Base-by-base conservation (phyloP, 352 stramenopile species). In the Peronospora belbahrii region DNA sequence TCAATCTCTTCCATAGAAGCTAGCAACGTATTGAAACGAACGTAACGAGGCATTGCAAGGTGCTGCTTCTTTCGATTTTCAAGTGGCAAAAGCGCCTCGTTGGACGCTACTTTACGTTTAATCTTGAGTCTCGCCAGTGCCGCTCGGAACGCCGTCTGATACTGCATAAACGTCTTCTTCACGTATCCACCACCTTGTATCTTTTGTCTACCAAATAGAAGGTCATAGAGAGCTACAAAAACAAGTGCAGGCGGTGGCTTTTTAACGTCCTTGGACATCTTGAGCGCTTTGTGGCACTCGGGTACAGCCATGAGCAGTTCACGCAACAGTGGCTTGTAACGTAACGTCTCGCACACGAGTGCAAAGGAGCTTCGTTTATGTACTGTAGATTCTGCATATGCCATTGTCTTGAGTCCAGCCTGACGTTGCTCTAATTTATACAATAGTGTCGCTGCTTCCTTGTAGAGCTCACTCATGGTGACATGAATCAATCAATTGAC, bases 21-120 rank as follows among this genome's bases (percentile, higher is more conserved):
- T 42, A 82, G 69, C 7, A 97, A 57, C 20, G 85, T 94, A 70
- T 98, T 98, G 19, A 98, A 73, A 28, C 95, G 90, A 47, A 97
- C 85, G 49, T 98, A 98, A 2, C 84, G 77, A 30, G 84, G 80
- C 15, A 94, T 57, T 23, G 68, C 57, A 10, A 85, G 52, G 40
- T 86, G 64, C 24, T 69, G 70, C 38, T 83, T n/a, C n/a, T n/a
- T 73, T 35, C 82, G 76, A 59, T 93, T 89, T 49, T 88, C 76
- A 28, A 74, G 71, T 15, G 81, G 80, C 42, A 94, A 48, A 17
- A 95, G 63, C 19, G 74, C 77, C 45, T 93, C 81, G 52, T 88
- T 85, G 15, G 61, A 72, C n/a, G 65, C 52, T 27, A 90, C 83
- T 44, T 87, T 88, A 33, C 62, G 61, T 32, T 83, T 81, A 58